These are phyloP conservation scores for Wickerhamiella spandovensis DNA, from an alignment of 805 yeast species.

Conservation along the genomic window DNA sequence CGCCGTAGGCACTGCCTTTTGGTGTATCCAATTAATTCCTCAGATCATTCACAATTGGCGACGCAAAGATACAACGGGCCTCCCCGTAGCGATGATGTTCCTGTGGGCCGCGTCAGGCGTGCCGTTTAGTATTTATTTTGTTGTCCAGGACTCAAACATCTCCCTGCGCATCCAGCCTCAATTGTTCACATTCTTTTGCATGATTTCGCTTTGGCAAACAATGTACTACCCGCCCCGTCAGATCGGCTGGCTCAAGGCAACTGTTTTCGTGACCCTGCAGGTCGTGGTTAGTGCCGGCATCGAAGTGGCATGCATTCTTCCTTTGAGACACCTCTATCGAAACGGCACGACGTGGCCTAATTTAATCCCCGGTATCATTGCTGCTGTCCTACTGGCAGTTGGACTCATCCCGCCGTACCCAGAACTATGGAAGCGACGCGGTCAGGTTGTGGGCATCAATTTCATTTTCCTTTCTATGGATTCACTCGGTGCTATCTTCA, in stretches of 20 bases:
- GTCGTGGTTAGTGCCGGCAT: conserved; percentile 38
- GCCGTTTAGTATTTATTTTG: conserved; percentile 77
- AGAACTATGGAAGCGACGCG: conserved; percentile 66
- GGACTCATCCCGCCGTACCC: conserved; percentile 85
- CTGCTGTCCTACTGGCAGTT: conserved; percentile 56
- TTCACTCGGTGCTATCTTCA: conserved; percentile 68
- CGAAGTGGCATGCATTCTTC: conserved; percentile 59
- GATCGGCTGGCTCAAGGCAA: conserved; percentile 22
- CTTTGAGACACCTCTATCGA: conserved; percentile 43
- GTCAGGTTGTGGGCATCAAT: conserved; percentile 81
- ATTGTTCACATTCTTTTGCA: conserved; percentile 57
- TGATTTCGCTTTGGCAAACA: conserved; percentile 54
- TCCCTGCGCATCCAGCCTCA: conserved; percentile 84
- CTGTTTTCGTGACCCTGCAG: conserved; percentile 27
- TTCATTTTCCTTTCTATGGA: conserved; percentile 67
- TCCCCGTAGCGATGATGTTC: conserved; percentile 80
- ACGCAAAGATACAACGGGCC: conserved; percentile 69
- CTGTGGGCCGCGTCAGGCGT: conserved; percentile 71
- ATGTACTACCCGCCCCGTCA: conserved; percentile 61
- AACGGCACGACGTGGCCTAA: conserved; percentile 60
- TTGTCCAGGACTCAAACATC: conserved; percentile 53
- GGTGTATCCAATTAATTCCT: conserved; percentile 88
- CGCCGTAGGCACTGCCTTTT: conserved; percentile 77
- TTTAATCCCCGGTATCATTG: conserved; percentile 64
- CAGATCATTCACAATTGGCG: conserved; percentile 65